Evolutionary conservation across 2,329 filamentous ascomycete species (phyloP).

Genomic region (Colletotrichum agaves): DNA sequence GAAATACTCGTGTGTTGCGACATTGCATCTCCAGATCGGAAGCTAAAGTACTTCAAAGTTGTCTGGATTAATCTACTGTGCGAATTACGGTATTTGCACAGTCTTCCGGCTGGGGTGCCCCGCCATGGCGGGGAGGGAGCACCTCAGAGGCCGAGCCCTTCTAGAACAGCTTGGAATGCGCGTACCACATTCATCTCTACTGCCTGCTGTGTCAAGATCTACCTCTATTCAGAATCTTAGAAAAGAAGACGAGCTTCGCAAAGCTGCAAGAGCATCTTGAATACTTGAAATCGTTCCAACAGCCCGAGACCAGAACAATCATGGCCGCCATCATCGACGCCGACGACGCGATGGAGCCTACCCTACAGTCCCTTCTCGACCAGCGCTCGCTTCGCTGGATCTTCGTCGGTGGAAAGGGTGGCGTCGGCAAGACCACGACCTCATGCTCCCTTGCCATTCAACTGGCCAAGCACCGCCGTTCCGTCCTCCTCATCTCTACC

Average conservation of each 20-base stretch:
- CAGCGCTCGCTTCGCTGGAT: constrained; percentile 98
- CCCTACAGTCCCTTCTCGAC: constrained; percentile 92
- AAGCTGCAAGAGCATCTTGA: background rate
- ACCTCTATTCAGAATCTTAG: background rate
- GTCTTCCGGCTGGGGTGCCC: constrained; percentile 24
- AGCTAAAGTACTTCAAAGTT: constrained; percentile 19
- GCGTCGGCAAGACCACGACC: constrained; percentile 99
- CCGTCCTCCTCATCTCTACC: constrained; percentile 96
- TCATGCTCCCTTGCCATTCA: constrained; percentile 98
- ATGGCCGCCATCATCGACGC: constrained; percentile 67
- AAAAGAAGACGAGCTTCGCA: background rate
- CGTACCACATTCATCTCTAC: background rate
- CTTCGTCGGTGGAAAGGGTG: constrained; percentile 98
- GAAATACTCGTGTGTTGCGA: background rate
- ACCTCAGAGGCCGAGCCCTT: constrained; percentile 17
- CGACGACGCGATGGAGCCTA: constrained; percentile 82
- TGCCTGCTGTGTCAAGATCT: background rate
- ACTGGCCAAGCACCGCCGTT: constrained; percentile 93
- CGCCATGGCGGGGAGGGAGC: constrained; percentile 32
- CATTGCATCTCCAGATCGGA: constrained; percentile 1
- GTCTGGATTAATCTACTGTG: constrained; percentile 21
- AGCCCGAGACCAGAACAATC: constrained; percentile 45
- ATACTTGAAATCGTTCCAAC: background rate
- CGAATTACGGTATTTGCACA: background rate
- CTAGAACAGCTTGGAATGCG: constrained; percentile 37